Percentiles rank a stretch among this genome's conserved stretches.
phyloP scores from a whole-genome alignment of 2,329 filamentous ascomycete genomes.

The Pyrenophora teres region DNA sequence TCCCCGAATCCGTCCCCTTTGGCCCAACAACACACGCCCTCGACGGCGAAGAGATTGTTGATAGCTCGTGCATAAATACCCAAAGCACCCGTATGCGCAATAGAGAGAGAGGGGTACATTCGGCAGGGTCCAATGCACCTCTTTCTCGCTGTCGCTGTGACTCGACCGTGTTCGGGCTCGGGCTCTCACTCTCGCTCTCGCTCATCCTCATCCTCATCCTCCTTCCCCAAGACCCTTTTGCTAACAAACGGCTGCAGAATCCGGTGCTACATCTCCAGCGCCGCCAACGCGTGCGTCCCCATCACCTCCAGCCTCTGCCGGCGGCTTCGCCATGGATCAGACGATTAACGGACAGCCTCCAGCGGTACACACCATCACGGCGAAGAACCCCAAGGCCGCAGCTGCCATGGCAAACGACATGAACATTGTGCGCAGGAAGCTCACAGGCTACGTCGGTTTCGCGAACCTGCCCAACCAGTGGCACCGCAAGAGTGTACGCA shows the following conservation, averaged over 20 bases:
- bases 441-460: slow-evolving; percentile 98
- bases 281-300: slow-evolving; percentile 55
- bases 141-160: slow-evolving; percentile 18
- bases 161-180: neutral
- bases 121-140: slow-evolving; percentile 16
- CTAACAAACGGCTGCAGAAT: slow-evolving; percentile 46
- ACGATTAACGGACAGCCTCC: slow-evolving; percentile 57
- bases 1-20: slow-evolving; percentile 6
- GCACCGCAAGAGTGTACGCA: slow-evolving; percentile 99
- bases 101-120: slow-evolving; percentile 8
- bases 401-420: slow-evolving; percentile 59
- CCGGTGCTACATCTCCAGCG: slow-evolving; percentile 48
- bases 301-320: slow-evolving; percentile 51
- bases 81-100: slow-evolving; percentile 15
- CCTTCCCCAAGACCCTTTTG: slow-evolving; percentile 14
- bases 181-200: slow-evolving; percentile 1
- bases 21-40: too few relatives aligned
- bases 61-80: neutral
- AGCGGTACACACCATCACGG: slow-evolving; percentile 63
- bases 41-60: too few relatives aligned
- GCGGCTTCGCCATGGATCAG: slow-evolving; percentile 62
- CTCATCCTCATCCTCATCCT: slow-evolving; percentile 2
- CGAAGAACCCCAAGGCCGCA: slow-evolving; percentile 65
- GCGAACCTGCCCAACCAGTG: slow-evolving; percentile 99
- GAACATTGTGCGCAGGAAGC: slow-evolving; percentile 97